Evolutionary conservation across 2,329 filamentous ascomycete species (phyloP).

Genomic region (Ramichloridium luteum): DNA sequence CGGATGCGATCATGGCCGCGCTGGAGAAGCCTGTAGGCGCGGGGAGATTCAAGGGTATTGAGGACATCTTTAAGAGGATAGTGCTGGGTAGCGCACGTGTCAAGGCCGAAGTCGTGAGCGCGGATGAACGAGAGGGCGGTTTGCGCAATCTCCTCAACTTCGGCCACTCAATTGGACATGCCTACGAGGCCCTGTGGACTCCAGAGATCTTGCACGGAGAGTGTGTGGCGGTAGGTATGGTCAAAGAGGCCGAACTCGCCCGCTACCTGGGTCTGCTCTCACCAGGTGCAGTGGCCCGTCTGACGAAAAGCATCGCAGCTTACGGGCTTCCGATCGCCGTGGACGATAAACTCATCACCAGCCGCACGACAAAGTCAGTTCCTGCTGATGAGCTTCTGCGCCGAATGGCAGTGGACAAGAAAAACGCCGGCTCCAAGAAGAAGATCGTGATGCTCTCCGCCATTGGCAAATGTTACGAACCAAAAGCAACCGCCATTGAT

Average conservation of each 20-base stretch:
- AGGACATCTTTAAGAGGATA: slow-evolving; percentile 41
- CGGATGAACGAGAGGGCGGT: slow-evolving; percentile 87
- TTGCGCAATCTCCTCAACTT: slow-evolving; percentile 93
- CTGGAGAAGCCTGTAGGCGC: slow-evolving; percentile 48
- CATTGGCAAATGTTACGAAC: slow-evolving; percentile 80
- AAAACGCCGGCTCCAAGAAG: slow-evolving; percentile 90
- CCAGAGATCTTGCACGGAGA: slow-evolving; percentile 94
- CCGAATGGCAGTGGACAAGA: slow-evolving; percentile 98
- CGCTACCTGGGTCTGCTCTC: slow-evolving; percentile 76
- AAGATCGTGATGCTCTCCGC: slow-evolving; percentile 87
- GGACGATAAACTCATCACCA: slow-evolving; percentile 68
- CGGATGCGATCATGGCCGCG: slow-evolving; percentile 60
- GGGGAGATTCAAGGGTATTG: slow-evolving; percentile 56
- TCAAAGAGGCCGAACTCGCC: slow-evolving; percentile 89
- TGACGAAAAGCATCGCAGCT: slow-evolving; percentile 88
- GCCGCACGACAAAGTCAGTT: slow-evolving; percentile 76
- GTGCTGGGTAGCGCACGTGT: slow-evolving; percentile 84
- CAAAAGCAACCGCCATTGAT: slow-evolving; percentile 75
- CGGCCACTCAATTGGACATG: slow-evolving; percentile 94
- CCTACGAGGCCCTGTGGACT: slow-evolving; percentile 87
- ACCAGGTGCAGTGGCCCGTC: slow-evolving; percentile 74
- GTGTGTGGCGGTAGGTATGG: slow-evolving; percentile 94
- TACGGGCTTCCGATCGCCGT: slow-evolving; percentile 82
- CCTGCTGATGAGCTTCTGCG: slow-evolving; percentile 72
- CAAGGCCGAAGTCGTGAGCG: slow-evolving; percentile 88